Percentiles rank a stretch among this genome's conserved stretches.
phyloP scores from a whole-genome alignment of 352 stramenopile genomes.

The Discostella stelligera region DNA sequence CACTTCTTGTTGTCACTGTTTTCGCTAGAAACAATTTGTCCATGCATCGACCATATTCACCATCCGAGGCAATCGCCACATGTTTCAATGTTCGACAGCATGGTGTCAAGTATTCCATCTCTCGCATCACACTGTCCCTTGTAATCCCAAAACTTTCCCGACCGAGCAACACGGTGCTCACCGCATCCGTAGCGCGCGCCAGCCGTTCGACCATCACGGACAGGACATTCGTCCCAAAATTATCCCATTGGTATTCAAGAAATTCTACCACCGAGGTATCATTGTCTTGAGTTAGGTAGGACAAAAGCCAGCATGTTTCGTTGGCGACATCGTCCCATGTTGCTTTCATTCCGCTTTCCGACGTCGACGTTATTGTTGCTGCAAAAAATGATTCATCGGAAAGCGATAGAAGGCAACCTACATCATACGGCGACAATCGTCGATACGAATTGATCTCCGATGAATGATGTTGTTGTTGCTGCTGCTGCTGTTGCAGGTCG shows the following conservation, averaged over 20 bases:
- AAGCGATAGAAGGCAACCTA: conserved; percentile 1
- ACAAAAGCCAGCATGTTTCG: conserved; percentile 40
- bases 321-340: conserved; percentile 21
- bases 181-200: conserved; percentile 10
- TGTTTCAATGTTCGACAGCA: conserved; percentile 22
- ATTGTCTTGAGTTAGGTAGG: conserved; percentile 10
- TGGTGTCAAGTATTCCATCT: conserved; percentile 8
- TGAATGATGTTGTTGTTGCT: neutral
- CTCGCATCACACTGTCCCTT: neutral
- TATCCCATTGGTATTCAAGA: neutral
- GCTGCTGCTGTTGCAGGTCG: neutral
- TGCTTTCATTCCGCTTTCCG: neutral
- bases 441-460: neutral
- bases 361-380: neutral
- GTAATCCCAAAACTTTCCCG: neutral
- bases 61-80: conserved; percentile 9
- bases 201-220: conserved; percentile 10
- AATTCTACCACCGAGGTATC: conserved; percentile 13
- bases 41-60: neutral
- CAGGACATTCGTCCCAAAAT: neutral
- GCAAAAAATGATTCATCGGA: neutral
- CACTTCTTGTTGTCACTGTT: neutral
- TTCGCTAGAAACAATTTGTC: neutral
- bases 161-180: neutral
- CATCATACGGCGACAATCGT: conserved; percentile 10